Conservation (phyloP, 768 basidiomycete species). For the Kwoniella europaea region DNA sequence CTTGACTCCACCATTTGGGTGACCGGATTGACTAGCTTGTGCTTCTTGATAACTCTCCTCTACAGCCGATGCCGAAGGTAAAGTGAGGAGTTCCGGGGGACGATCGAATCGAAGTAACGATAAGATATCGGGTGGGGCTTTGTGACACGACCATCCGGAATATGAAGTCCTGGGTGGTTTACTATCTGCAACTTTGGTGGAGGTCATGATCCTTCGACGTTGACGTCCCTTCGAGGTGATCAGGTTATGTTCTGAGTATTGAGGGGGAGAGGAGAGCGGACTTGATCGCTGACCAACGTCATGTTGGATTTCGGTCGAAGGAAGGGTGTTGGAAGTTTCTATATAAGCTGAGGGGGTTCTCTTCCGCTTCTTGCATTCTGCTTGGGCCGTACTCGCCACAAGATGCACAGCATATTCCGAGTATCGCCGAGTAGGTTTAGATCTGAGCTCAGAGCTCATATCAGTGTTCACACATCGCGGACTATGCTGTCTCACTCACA, state of each 20-base stretch:
- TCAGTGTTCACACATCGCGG: too few species aligned
- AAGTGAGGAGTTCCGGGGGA: slow-evolving; percentile 15
- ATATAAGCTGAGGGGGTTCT: too few species aligned
- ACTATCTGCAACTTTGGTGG: too few species aligned
- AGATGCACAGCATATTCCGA: too few species aligned
- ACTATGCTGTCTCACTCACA: not conserved
- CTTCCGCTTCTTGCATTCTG: not conserved
- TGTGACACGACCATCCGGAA: slow-evolving; percentile 9
- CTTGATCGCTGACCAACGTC: not conserved
- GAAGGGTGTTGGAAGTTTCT: not conserved
- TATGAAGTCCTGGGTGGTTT: not conserved
- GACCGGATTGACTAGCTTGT: not conserved
- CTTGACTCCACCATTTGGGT: not conserved
- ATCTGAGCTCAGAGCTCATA: too few species aligned
- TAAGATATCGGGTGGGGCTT: slow-evolving; percentile 11
- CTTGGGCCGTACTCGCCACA: not conserved
- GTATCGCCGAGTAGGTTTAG: too few species aligned
- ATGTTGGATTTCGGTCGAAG: not conserved
- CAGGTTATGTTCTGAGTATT: not conserved
- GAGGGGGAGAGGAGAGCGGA: not conserved
- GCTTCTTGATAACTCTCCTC: not conserved
- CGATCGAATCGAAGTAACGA: slow-evolving; percentile 24
- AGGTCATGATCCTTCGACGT: not conserved
- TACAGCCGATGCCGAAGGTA: not conserved
- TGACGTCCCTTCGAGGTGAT: not conserved